Evolutionary conservation across 768 basidiomycete genomes (phyloP), one percentile per base, ranked within the genome.

Genomic region (Xerocomellus intermedius): DNA sequence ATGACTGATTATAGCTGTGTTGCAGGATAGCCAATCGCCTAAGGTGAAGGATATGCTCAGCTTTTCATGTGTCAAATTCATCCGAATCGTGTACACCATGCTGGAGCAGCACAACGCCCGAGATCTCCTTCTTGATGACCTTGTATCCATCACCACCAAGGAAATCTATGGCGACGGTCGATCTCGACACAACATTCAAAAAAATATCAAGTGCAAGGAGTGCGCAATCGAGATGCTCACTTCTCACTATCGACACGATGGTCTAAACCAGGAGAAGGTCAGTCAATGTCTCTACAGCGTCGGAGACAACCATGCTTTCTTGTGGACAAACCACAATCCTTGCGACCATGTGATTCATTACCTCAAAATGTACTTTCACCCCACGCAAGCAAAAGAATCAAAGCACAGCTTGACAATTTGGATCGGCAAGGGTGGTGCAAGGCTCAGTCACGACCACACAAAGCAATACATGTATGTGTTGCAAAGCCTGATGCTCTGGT

Each of bases 291-390:
- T 94, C 47, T 94, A 93, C 68, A 89, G 87, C 62, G 91, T 94
- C 48, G 91, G 91, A 3, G 91, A 94, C 70, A 94, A 94, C 64
- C 89, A 93, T 65, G 89, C 91, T 10, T 94, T 94, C 78, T 73
- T 93, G 58, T 83, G 91, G 30, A 82, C 82, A 50, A 93, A 94
- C 60, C 88, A 91, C 35, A 91, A 94, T 66, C 91, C 91, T 45
- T 93, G 91, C 73, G 91, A 93, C 55, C 79, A 80, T 52, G 87
- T 92, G 88, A 92, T 94, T 49, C 66, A 62, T 4, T 88, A 85
- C 64, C 74, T 94, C 60, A 89, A 88, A 67, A 73, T 84, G 56
- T 79, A 87, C 64, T 93, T 92, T 79, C 82, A 92, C 59, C 81
- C 91, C 6, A 85, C 84, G 3, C 80, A 85, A 48, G 77, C 84